Evolutionary conservation across 495 filamentous ascomycete species (phyloP).

Genomic region (Clavariopsis aquatica): DNA sequence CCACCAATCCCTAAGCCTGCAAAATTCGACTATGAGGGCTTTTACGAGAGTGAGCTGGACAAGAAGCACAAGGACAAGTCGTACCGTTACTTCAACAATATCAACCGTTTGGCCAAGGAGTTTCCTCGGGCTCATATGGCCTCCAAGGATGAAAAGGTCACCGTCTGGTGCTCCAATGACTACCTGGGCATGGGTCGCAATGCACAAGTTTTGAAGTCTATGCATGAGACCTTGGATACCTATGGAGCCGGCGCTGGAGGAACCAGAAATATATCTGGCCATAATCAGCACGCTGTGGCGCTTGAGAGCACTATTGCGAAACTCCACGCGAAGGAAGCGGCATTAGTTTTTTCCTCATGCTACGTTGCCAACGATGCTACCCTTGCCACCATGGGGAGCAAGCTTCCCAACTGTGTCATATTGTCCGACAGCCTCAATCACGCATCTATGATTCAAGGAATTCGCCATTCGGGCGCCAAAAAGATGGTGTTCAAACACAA

Average conservation of each 20-base stretch:
- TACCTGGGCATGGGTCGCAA: slow-evolving; percentile 98
- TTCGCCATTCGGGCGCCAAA: slow-evolving; percentile 91
- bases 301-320: slow-evolving; percentile 84
- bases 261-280: slow-evolving; percentile 95
- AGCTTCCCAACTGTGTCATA: slow-evolving; percentile 94
- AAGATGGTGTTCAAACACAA: slow-evolving; percentile 99
- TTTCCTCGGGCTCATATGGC: slow-evolving; percentile 94
- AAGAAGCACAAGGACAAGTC: slow-evolving; percentile 99
- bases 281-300: slow-evolving; percentile 89
- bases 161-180: slow-evolving; percentile 99
- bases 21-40: slow-evolving; percentile 86
- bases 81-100: slow-evolving; percentile 99
- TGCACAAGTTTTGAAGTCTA: slow-evolving; percentile 77
- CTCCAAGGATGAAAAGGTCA: slow-evolving; percentile 80
- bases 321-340: slow-evolving; percentile 86
- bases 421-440: slow-evolving; percentile 94
- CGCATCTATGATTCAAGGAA: slow-evolving; percentile 99
- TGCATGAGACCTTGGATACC: slow-evolving; percentile 92
- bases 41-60: slow-evolving; percentile 84
- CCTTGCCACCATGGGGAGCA: slow-evolving; percentile 90
- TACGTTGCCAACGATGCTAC: slow-evolving; percentile 99
- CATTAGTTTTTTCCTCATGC: slow-evolving; percentile 93
- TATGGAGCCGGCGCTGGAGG: slow-evolving; percentile 96
- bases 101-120: slow-evolving; percentile 95
- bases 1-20: slow-evolving; percentile 49